These are phyloP conservation scores for Eimeria acervulina DNA, from an alignment of 169 alveolate genomes.

Conservation along the genomic window DNA sequence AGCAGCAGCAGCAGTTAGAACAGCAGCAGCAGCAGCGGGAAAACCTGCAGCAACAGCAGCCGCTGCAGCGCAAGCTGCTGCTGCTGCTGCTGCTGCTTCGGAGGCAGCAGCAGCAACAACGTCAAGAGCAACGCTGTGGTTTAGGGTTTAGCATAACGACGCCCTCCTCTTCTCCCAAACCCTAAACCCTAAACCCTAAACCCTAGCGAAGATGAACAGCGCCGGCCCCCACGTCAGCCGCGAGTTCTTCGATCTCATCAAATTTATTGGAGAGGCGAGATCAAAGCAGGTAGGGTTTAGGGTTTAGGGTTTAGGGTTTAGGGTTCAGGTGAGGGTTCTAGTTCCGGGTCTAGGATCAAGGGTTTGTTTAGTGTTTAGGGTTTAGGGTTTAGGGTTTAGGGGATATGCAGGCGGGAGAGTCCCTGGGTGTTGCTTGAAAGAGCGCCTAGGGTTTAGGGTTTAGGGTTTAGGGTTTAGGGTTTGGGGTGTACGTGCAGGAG, in stretches of 20 bases:
- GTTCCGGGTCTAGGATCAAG: not conserved
- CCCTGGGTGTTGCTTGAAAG: too few species aligned
- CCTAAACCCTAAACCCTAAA: slow-evolving; percentile 8
- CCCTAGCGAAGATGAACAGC: slow-evolving; percentile 67
- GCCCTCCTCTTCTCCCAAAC: not conserved
- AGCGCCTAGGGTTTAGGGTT: too few species aligned
- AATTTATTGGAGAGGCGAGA: slow-evolving; percentile 96
- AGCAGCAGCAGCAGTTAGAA: not conserved
- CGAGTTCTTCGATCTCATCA: slow-evolving; percentile 95
- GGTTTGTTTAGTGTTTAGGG: too few species aligned
- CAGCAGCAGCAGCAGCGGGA: not conserved
- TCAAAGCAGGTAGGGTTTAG: slow-evolving; percentile 91
- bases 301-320: slow-evolving; percentile 32
- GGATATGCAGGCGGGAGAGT: too few species aligned
- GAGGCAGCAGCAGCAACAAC: slow-evolving; percentile 1
- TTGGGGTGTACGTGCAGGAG: slow-evolving; percentile 84
- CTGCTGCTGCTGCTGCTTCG: slow-evolving; percentile 25
- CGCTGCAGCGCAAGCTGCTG: not conserved
- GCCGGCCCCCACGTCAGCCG: slow-evolving; percentile 78
- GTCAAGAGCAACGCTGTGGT: not conserved
- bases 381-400: slow-evolving; percentile 21
- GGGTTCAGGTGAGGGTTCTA: too few species aligned
- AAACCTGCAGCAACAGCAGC: slow-evolving; percentile 3
- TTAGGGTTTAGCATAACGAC: not conserved
- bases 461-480: too few species aligned